Evolutionary conservation across 2,329 filamentous ascomycete genomes (phyloP).

Genomic region (Ampelomyces quisqualis): DNA sequence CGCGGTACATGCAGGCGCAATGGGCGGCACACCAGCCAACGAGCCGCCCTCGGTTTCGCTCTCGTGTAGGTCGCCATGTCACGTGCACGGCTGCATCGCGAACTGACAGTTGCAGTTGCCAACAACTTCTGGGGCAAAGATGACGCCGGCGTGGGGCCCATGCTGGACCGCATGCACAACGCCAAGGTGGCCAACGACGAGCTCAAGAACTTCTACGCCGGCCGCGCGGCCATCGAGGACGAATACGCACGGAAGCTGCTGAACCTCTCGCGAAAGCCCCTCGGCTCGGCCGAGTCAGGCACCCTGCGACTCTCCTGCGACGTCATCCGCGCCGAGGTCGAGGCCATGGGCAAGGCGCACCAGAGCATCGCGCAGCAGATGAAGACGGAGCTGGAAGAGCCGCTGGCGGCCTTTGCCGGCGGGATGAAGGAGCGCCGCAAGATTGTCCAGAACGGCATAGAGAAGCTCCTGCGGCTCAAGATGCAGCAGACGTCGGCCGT

Average conservation of each 20-base stretch:
- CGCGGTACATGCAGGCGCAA: constrained; percentile 44
- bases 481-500: constrained; percentile 85
- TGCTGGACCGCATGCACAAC: constrained; percentile 91
- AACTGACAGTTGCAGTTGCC: constrained; percentile 66
- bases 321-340: constrained; percentile 82
- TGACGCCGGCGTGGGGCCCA: constrained; percentile 88
- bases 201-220: constrained; percentile 85
- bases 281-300: constrained; percentile 85
- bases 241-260: constrained; percentile 91
- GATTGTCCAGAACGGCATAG: constrained; percentile 90
- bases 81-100: constrained; percentile 6
- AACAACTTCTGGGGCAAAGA: constrained; percentile 99
- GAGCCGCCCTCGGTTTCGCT: constrained; percentile 66
- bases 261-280: constrained; percentile 79
- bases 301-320: constrained; percentile 83
- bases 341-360: constrained; percentile 92
- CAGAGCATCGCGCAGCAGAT: constrained; percentile 88
- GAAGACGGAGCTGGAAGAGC: constrained; percentile 94
- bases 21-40: constrained; percentile 60
- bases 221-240: constrained; percentile 90
- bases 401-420: constrained; percentile 84
- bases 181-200: constrained; percentile 90
- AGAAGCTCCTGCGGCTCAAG: constrained; percentile 91
- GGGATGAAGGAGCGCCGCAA: constrained; percentile 96
- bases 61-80: constrained; percentile 57